Evolutionary conservation across 805 yeast species (phyloP), one percentile per base, ranked within the genome.

Genomic region (Myxozyma udenii): DNA sequence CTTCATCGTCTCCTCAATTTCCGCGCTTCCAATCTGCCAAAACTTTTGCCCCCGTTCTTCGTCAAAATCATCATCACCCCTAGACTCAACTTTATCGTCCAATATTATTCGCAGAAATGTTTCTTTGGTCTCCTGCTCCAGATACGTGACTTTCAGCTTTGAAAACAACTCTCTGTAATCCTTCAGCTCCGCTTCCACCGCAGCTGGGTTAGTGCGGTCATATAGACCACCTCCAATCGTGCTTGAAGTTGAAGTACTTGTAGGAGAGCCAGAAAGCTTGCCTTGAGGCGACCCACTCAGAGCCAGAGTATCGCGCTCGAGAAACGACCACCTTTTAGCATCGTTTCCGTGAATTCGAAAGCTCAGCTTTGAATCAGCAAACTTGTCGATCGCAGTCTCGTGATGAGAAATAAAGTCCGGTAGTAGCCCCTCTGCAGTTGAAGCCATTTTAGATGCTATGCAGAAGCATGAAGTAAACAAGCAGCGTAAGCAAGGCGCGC

Each of bases 61-160:
- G 18, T 61, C 60, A 48, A 64, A 62, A 9, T 73, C 66, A 22
- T 73, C 76, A n/a, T 58, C 62, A 18, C 64, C 69, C 14, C 14
- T 9, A 9, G 9, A 9, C 33, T 28, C 33, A 28, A 9, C 14
- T 9, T 9, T 14, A 25, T 67, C 68, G 47, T 66, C 71, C 11
- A 79, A 68, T 7, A 84, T 68, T 24, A 72, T 69, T 33, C 85
- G 68, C 33, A 85, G 68, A 65, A 85, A 84, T 64, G 78, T 77
- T 57, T 83, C 86, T 55, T 85, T 78, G 3, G 88, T 76, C 56
- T 83, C 89, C 61, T 83, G 85, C 64, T 85, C 91, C 38, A 83
- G 64, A 62, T 81, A 85, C 50, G 81, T 76, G 55, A 82, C 82
- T 60, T 82, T 81, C 38, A 84, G 69, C 51, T 82, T 75, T 16